Base-by-base conservation (phyloP, 805 yeast genomes). In the Aciculoconidium aculeatum region DNA sequence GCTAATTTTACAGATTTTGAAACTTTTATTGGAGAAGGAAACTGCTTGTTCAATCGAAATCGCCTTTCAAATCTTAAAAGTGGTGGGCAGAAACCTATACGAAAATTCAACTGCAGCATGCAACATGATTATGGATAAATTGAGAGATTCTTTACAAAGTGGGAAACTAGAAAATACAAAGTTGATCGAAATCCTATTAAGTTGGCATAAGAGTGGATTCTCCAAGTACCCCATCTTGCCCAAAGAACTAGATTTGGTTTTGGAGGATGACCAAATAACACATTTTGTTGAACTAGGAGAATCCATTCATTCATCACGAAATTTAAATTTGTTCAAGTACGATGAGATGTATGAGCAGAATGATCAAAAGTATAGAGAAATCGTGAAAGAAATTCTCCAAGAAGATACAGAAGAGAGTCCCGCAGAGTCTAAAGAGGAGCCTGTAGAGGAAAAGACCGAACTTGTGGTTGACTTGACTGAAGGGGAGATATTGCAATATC, bases 381-480 rank as follows among this genome's bases (percentile, higher is more conserved):
- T 75, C 4, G 56, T 51, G 35, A 41, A 39, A 15, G 75, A 73
- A 23, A 67, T 76, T 13, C 40, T 77, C 24, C 74, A 72, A 1
- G 67, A 56, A 8, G 40, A 45, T 3, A 42, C 35, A 6, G 42
- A 42, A 19, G 41, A 28, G 8, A 37, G 40, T 11, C 40, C 29
- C 3, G 46, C 37, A 15, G 44, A 41, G 6, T 41, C 11, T 2
- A 14, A 21, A 8, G 25, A 23, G 10, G 28, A 28, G 19, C 18
- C 17, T 4, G 11, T 19, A 10, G 36, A 32, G 14, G 30, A 17
- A 12, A 11, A 7, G 16, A 14, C 12, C 7, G 27, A 21, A 8
- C 21, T 28, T 27, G 27, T 31, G 3, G 61, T 65, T 22, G 96
- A 88, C 51, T 55, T 80, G 65, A 82, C 95, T 0, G 80, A 80